Evolutionary conservation across 371 early-diverging fungal genomes (phyloP).

Genomic region (Coemansia sp.): DNA sequence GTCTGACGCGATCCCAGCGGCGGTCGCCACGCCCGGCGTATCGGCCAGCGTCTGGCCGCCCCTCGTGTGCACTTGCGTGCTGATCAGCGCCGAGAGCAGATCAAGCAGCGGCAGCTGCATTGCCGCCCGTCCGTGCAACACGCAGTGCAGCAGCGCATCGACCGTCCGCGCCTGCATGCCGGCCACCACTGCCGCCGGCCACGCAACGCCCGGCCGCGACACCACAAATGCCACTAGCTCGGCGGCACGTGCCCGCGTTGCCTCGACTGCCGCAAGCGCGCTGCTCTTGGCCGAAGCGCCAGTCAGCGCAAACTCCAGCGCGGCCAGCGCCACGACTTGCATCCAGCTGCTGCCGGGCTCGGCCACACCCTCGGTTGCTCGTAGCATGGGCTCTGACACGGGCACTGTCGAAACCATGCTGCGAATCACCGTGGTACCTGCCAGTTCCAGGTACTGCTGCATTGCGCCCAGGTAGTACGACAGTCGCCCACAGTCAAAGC

Average conservation of each 20-base stretch:
- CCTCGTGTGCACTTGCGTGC: conserved; percentile 20
- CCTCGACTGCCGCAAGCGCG: background rate
- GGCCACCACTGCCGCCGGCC: conserved; percentile 13
- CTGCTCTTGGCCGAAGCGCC: conserved; percentile 4
- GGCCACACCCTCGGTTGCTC: conserved; percentile 3
- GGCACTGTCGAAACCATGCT: conserved; percentile 16
- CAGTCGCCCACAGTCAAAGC: conserved; percentile 21
- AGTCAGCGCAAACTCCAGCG: conserved; percentile 32
- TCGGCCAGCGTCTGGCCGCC: background rate
- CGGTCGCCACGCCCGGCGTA: background rate
- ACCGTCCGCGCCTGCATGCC: conserved; percentile 19
- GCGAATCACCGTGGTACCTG: background rate
- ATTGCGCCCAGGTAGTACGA: conserved; percentile 28
- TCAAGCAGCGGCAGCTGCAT: conserved; percentile 74
- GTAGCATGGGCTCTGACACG: background rate
- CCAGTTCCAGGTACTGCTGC: conserved; percentile 27
- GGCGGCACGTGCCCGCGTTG: conserved; percentile 20
- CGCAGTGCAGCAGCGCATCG: conserved; percentile 30
- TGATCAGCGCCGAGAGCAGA: conserved; percentile 60
- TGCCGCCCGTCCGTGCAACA: conserved; percentile 54
- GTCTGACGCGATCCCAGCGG: background rate
- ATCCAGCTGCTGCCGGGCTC: conserved; percentile 17
- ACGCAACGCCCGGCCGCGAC: conserved; percentile 10
- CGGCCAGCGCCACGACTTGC: conserved; percentile 18
- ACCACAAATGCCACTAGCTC: conserved; percentile 24